Base-by-base conservation (phyloP, 2,329 filamentous ascomycete genomes). In the Epicoccum sorghinum region DNA sequence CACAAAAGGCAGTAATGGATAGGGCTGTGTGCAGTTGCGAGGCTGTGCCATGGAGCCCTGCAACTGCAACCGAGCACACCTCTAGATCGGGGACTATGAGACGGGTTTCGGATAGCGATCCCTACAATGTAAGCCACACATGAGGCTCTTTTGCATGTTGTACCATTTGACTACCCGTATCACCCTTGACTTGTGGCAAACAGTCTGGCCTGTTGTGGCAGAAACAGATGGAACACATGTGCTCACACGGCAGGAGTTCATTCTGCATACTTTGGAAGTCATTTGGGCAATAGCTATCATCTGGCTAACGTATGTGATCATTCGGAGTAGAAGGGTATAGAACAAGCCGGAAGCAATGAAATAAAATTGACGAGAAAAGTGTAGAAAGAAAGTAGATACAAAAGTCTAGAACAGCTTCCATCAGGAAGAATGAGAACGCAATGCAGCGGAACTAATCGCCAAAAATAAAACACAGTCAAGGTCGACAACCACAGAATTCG, bases 301-400 rank as follows among this genome's bases (percentile, higher is more conserved):
- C 22, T 18, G 12, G 9, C 6, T 46, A 22, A 42, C 4, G 4
- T 50, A 47, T 25, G 45, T 4, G 14, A n/a, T 35, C 23, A 30
- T 47, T 46, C 29, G 24, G n/a, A 44, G 22, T 41, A 22, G 18
- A 18, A 18, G 41, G 49, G 32, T 47, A 52, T 41, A 49, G 30
- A 40, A 24, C 22, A 13, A 27, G 32, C 12, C 18, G 39, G 27
- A 42, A 44, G 29, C 41, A 48, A 41, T 7, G 8, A 23, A 47
- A 51, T 57, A 51, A 27, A 38, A 65, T 62, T 64, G 55, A 60
- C 45, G 56, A 57, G 40, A 56, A 61, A 52, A n/a, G 43, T 14
- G 50, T 38, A 49, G 38, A 57, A 59, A 56, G 44, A 18, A 50
- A 47, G 57, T 53, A 55, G 43, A 48, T 62, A 62, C 54, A 58